A percentile compares a stretch with the other conserved stretches of the same genome.
These are phyloP conservation scores for Pouteria campechiana DNA, from an alignment of 179 eudicot genomes.

Conservation along the genomic window DNA sequence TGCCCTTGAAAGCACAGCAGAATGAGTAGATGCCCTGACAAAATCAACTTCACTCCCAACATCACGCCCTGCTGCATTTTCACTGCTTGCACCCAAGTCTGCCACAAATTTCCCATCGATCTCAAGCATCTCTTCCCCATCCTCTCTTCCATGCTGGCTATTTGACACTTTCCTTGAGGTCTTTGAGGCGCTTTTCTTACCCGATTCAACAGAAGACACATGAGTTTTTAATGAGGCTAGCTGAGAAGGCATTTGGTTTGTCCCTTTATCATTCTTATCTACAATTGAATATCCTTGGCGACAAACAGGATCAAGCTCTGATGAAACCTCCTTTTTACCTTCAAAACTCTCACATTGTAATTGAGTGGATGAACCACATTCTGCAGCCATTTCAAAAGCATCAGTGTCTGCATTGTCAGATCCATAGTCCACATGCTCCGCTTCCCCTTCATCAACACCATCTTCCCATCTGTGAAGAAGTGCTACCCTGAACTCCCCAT, in stretches of 20 bases:
- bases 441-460: slow-evolving; percentile 34
- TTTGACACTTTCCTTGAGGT: too few relatives aligned
- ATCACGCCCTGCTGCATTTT: too few relatives aligned
- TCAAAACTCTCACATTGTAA: too few relatives aligned
- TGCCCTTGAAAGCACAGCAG: background rate
- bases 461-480: slow-evolving; percentile 37
- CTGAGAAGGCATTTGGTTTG: background rate
- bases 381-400: slow-evolving; percentile 27
- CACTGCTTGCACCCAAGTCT: too few relatives aligned
- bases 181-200: too few relatives aligned
- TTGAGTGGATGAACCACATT: slow-evolving; percentile 9
- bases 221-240: too few relatives aligned
- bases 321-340: too few relatives aligned
- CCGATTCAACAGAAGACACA: too few relatives aligned
- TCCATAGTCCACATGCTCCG: slow-evolving; percentile 51
- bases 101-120: too few relatives aligned
- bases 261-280: background rate
- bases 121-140: slow-evolving; percentile 4
- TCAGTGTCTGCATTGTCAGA: slow-evolving; percentile 36
- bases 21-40: slow-evolving; percentile 7
- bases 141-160: background rate
- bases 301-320: slow-evolving; percentile 25
- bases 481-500: slow-evolving; percentile 68
- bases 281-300: slow-evolving; percentile 9
- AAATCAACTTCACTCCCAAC: too few relatives aligned